Conservation (phyloP, 2,329 filamentous ascomycete species). For the Neonectria neomacrospora region DNA sequence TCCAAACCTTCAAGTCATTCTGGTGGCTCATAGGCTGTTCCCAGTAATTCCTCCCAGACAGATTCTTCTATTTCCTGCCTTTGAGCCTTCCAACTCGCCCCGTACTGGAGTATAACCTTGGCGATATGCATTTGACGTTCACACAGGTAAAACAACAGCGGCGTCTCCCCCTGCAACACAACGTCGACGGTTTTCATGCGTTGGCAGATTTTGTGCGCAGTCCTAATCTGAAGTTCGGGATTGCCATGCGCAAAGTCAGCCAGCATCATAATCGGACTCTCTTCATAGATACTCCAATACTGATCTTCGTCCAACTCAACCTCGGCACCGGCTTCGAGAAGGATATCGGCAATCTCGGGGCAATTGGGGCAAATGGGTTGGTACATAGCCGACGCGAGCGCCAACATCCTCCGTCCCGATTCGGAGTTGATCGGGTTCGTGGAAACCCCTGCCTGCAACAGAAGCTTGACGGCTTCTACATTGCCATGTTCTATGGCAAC, state of each 20-base stretch:
- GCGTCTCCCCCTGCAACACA: constrained; percentile 23
- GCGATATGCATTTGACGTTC: constrained; percentile 28
- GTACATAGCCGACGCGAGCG: constrained; percentile 29
- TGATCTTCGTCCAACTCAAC: constrained; percentile 25
- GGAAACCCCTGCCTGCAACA: constrained; percentile 32
- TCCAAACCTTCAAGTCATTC: not conserved
- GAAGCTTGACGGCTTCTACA: constrained; percentile 27
- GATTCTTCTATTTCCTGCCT: not conserved
- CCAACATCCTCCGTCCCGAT: constrained; percentile 22
- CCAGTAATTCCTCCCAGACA: not conserved
- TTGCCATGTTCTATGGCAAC: constrained; percentile 22
- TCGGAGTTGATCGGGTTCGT: constrained; percentile 25
- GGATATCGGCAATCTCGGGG: constrained; percentile 13
- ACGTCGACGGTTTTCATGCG: constrained; percentile 25
- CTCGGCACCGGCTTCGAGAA: constrained; percentile 31
- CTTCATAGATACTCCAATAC: not conserved
- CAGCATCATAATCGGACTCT: constrained; percentile 33
- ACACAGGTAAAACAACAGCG: constrained; percentile 30
- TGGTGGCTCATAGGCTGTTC: not conserved
- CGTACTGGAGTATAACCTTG: constrained; percentile 26
- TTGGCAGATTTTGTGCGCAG: constrained; percentile 27
- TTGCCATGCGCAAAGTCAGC: not conserved
- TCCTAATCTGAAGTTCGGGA: constrained; percentile 1
- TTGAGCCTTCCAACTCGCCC: constrained; percentile 16
- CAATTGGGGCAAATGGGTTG: no score